A percentile compares a stretch with the other conserved stretches of the same genome.
These are phyloP conservation scores for Vicia villosa DNA, from an alignment of 306 rosid genomes.

Conservation along the genomic window DNA sequence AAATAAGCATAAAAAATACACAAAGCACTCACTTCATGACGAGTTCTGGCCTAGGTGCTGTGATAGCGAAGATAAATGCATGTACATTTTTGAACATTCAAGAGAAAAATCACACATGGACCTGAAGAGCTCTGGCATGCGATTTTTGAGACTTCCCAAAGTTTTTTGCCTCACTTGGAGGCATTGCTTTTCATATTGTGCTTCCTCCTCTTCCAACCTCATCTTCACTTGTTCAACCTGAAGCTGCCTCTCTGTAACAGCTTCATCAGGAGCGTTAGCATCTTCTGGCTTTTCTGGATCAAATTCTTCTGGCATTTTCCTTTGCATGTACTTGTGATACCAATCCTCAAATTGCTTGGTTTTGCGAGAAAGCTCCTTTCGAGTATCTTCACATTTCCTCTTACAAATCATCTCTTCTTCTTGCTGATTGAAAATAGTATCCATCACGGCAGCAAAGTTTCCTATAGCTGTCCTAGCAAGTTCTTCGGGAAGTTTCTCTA, in stretches of 20 bases:
- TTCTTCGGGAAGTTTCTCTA: slow-evolving; percentile 85
- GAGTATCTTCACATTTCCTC: slow-evolving; percentile 72
- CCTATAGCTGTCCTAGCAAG: slow-evolving; percentile 63
- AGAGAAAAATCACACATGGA: slow-evolving; percentile 61
- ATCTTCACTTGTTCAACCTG: slow-evolving; percentile 57
- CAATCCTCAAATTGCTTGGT: slow-evolving; percentile 74
- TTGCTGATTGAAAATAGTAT: slow-evolving; percentile 59
- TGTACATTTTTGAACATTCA: slow-evolving; percentile 71
- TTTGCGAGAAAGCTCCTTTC: slow-evolving; percentile 75
- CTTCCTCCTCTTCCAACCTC: slow-evolving; percentile 74
- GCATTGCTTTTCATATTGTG: slow-evolving; percentile 56
- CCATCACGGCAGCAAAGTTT: slow-evolving; percentile 68
- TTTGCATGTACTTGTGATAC: slow-evolving; percentile 68
- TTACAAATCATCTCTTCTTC: slow-evolving; percentile 67
- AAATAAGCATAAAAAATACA: slow-evolving; percentile 12
- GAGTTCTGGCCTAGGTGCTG: slow-evolving; percentile 50
- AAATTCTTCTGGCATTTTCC: slow-evolving; percentile 47
- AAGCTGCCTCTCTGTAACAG: slow-evolving; percentile 61
- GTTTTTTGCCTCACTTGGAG: slow-evolving; percentile 86
- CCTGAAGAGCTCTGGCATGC: slow-evolving; percentile 86
- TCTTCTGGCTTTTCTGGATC: slow-evolving; percentile 56
- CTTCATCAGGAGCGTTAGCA: slow-evolving; percentile 38
- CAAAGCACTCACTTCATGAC: slow-evolving; percentile 36
- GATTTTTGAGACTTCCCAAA: slow-evolving; percentile 56
- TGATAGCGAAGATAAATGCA: slow-evolving; percentile 48